Evolutionary conservation across 2,329 filamentous ascomycete species (phyloP).

Genomic region (Fragosphaeria purpurea): DNA sequence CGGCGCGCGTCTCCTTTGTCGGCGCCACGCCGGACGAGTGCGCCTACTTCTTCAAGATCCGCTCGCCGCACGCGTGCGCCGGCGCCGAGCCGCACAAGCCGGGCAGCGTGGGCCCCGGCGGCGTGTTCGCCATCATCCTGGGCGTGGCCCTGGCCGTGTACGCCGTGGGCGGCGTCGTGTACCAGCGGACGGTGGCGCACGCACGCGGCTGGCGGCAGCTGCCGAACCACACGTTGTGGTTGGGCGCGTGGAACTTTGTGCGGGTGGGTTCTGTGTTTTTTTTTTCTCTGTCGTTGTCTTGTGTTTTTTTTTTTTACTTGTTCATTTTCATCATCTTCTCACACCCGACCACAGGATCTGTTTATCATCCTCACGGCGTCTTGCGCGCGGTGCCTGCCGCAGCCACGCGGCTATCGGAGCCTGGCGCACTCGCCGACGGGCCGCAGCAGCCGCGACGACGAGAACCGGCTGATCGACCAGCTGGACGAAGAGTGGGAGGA

Average conservation of each 20-base stretch:
- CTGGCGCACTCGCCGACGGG: conserved; percentile 46
- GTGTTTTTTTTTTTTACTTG: background rate
- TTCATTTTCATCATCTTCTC: too few relatives aligned
- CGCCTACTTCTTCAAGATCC: conserved; percentile 90
- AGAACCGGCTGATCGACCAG: conserved; percentile 91
- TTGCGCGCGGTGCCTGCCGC: conserved; percentile 56
- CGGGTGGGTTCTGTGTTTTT: conserved; percentile 47
- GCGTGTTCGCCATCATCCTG: conserved; percentile 83
- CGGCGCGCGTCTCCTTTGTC: conserved; percentile 71
- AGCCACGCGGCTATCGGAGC: conserved; percentile 56
- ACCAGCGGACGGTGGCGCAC: conserved; percentile 89
- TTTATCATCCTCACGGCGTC: conserved; percentile 60
- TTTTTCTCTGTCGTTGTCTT: conserved; percentile 10
- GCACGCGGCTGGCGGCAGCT: conserved; percentile 91
- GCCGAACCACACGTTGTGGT: conserved; percentile 91
- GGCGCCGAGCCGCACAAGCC: conserved; percentile 59
- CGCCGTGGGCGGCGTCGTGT: conserved; percentile 83
- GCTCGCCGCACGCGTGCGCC: conserved; percentile 71
- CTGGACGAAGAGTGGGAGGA: conserved; percentile 97
- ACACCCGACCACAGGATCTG: conserved; percentile 38
- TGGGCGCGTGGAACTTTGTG: conserved; percentile 73
- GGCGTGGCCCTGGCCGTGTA: conserved; percentile 73
- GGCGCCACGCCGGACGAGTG: conserved; percentile 75
- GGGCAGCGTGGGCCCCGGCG: conserved; percentile 57
- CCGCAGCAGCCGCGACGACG: conserved; percentile 57